A percentile compares a stretch with the other conserved stretches of the same genome.
These are phyloP conservation scores for Melampsora occidentalis DNA, from an alignment of 1,284 basidiomycete genomes.

Conservation along the genomic window DNA sequence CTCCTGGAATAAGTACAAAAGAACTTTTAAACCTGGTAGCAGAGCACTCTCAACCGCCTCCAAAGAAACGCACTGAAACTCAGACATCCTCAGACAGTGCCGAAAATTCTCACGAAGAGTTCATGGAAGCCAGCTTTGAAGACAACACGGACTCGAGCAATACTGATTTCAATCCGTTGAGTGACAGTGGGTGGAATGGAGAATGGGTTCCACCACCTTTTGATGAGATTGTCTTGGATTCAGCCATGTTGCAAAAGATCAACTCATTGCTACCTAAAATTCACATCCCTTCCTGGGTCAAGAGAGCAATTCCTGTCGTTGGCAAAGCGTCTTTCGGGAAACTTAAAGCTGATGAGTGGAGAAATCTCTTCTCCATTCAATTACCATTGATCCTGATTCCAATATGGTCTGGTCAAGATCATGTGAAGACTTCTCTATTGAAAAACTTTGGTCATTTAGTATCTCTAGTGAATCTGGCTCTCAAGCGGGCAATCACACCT, in stretches of 20 bases:
- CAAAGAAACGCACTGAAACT: too few species aligned
- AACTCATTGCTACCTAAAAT: slow-evolving; percentile 1
- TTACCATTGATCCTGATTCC: too few species aligned
- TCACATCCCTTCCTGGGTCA: slow-evolving; percentile 23
- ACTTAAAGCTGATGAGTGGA: slow-evolving; percentile 34
- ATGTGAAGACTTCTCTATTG: background rate
- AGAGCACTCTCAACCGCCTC: background rate
- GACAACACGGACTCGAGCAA: background rate
- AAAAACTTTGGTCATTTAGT: slow-evolving; percentile 16
- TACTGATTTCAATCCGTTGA: slow-evolving; percentile 2
- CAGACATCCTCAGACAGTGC: too few species aligned
- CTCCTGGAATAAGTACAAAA: slow-evolving; percentile 1
- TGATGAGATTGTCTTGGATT: slow-evolving; percentile 21
- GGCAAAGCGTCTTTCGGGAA: slow-evolving; percentile 18
- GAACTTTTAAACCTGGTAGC: slow-evolving; percentile 1
- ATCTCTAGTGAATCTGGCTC: slow-evolving; percentile 13
- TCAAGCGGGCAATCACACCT: background rate
- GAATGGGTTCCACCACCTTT: slow-evolving; percentile 5
- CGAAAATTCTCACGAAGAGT: too few species aligned
- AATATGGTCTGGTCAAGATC: background rate
- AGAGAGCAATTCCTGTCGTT: slow-evolving; percentile 9
- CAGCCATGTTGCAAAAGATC: background rate
- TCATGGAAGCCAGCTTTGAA: too few species aligned
- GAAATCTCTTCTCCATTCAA: slow-evolving; percentile 12
- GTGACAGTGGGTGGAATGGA: slow-evolving; percentile 8